Percentiles rank a stretch among this genome's conserved stretches.
These are phyloP conservation scores for Fusarium sp. DNA, from an alignment of 2,329 filamentous ascomycete genomes.

Conservation along the genomic window DNA sequence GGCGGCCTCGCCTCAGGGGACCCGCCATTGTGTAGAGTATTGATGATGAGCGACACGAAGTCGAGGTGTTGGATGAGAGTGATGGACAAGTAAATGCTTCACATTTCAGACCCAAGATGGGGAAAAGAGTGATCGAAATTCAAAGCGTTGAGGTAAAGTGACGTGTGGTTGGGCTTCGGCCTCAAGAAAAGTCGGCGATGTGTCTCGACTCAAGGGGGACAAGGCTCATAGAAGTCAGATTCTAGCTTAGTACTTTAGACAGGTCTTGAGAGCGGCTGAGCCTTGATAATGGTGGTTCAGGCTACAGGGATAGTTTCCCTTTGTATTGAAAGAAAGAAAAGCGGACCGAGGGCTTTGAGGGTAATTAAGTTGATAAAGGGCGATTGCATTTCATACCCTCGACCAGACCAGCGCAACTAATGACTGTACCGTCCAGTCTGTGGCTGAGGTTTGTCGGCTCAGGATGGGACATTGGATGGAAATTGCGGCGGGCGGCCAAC, in stretches of 20 bases:
- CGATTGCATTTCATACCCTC: constrained; percentile 19
- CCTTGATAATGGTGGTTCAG: constrained; percentile 5
- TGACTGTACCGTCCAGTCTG: constrained; percentile 22
- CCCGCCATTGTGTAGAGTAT: constrained; percentile 33
- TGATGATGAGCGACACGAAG: constrained; percentile 18
- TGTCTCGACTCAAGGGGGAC: constrained; percentile 28
- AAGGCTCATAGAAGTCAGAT: constrained; percentile 28
- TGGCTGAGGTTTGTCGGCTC: constrained; percentile 30
- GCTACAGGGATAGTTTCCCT: not conserved
- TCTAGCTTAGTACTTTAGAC: constrained; percentile 13
- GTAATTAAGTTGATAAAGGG: constrained; percentile 11
- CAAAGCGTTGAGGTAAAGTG: constrained; percentile 16
- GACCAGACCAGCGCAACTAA: constrained; percentile 15
- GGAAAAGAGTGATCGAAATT: constrained; percentile 4
- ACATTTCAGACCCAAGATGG: constrained; percentile 38
- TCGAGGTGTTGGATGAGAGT: constrained; percentile 18
- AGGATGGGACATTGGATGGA: constrained; percentile 30
- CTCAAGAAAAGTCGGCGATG: constrained; percentile 30
- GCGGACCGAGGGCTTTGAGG: not conserved
- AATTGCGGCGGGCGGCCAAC: constrained; percentile 30
- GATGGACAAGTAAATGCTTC: constrained; percentile 24
- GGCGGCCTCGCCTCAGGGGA: constrained; percentile 43
- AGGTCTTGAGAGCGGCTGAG: constrained; percentile 23
- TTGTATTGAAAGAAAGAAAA: not conserved
- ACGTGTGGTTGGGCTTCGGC: constrained; percentile 16